Evolutionary conservation across 176 grass and related monocot genomes (phyloP), one percentile per base, ranked within the genome.

Genomic region (Phyllostachys edulis): DNA sequence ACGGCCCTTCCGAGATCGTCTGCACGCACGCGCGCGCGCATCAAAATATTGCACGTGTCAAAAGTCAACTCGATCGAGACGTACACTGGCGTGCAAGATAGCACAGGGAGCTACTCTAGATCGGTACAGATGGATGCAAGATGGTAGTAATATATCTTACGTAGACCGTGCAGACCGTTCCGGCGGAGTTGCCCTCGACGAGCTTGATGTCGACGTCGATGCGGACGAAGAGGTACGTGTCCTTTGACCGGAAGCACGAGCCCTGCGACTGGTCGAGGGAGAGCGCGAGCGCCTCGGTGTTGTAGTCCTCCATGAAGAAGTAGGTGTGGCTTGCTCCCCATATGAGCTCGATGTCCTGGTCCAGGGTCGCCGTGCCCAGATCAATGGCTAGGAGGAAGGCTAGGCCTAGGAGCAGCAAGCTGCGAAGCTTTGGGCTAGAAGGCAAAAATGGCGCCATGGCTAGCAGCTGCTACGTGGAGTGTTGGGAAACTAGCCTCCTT

Each of bases 131-230:
- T 56, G 32, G 7, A 2, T 68, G 37, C 17, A 20, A 42, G 4
- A 70, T 26, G 40, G 68, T 15, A 3, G 37, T 15, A 1, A 18
- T 13, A 71, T 24, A 40, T 71, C 90, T 90, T 92, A 94, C 93
- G 61, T 94, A 94, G 80, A 89, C 36, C 41, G 93, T 89, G 84
- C 32, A 57, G 63, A 92, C 93, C 0, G 90, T 92, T 75, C 93
- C 93, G 72, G 93, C 93, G 40, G 93, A 94, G 75, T 94, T 75
- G 75, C 90, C 90, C 6, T 89, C 80, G 61, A 94, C 55, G 64
- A 94, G 93, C 85, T 86, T 92, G 85, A 92, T 86, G 27, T 94
- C 82, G 39, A 94, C 9, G 90, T 82, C 84, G 78, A 94, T 73
- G 66, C 68, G 72, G 34, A 20, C 85, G 76, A 73, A 94, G 75